Evolutionary conservation across 805 yeast species (phyloP).

Genomic region (Kregervanrija delftensis): DNA sequence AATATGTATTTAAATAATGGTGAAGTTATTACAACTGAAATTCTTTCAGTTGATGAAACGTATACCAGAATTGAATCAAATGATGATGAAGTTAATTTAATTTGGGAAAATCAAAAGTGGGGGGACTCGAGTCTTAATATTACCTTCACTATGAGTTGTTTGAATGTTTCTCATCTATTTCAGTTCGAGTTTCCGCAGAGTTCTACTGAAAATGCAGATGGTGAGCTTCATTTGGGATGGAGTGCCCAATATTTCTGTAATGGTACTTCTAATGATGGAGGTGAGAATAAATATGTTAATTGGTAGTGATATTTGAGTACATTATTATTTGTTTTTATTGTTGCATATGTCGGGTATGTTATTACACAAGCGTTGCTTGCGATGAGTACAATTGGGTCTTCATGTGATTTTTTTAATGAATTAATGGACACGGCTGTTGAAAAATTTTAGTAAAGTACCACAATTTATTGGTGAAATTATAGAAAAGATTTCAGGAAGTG

Average conservation of each 20-base stretch:
- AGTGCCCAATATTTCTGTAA: constrained; percentile 10
- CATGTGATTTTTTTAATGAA: constrained; percentile 66
- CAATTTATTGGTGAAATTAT: constrained; percentile 61
- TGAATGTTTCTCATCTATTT: no score
- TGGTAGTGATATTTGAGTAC: constrained; percentile 83
- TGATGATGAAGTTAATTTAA: constrained; percentile 42
- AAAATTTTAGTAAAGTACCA: constrained; percentile 53
- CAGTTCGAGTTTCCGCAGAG: no score
- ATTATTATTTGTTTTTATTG: constrained; percentile 66
- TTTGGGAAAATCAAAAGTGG: constrained; percentile 57
- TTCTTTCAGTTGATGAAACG: no score
- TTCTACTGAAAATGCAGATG: no score
- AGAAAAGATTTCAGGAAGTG: constrained; percentile 49
- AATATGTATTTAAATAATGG: constrained; percentile 43
- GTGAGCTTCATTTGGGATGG: no score
- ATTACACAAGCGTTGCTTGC: constrained; percentile 71
- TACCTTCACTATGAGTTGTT: no score
- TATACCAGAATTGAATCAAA: no score
- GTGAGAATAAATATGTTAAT: constrained; percentile 13
- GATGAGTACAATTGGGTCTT: constrained; percentile 55
- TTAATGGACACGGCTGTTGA: constrained; percentile 61
- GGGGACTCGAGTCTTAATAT: no score
- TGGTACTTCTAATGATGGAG: constrained; percentile 21
- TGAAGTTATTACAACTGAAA: constrained; percentile 42
- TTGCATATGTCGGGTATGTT: constrained; percentile 65